Percentiles rank a stretch among this genome's conserved stretches.
phyloP scores from a whole-genome alignment of 1,284 basidiomycete genomes.

The Tilletia setariae region DNA sequence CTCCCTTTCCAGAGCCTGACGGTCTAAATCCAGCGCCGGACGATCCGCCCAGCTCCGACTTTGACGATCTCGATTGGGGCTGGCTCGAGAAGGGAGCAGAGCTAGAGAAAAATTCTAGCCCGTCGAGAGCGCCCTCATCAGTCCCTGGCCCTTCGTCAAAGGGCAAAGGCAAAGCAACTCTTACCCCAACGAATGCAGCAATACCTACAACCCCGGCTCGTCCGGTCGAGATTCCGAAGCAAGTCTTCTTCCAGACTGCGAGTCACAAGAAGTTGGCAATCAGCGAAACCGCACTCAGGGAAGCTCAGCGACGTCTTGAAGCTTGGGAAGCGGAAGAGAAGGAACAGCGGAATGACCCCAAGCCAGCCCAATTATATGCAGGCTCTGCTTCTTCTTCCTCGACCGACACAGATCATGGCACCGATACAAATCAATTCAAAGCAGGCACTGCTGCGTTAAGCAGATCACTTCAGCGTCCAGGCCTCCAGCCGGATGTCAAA shows the following conservation, averaged over 20 bases:
- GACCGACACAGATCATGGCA: too few relatives aligned
- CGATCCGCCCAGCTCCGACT: conserved; percentile 1
- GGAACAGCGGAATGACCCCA: background rate
- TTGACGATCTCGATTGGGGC: conserved; percentile 14
- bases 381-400: too few relatives aligned
- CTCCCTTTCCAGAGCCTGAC: background rate
- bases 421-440: too few relatives aligned
- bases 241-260: conserved; percentile 15
- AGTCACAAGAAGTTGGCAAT: conserved; percentile 9
- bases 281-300: background rate
- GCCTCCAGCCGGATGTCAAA: background rate
- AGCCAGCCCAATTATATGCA: too few relatives aligned
- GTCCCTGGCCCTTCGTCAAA: background rate
- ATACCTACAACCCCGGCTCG: background rate
- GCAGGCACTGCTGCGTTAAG: too few relatives aligned
- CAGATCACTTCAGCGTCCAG: too few relatives aligned
- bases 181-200: background rate
- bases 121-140: background rate
- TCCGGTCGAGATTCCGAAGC: background rate
- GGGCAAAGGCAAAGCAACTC: background rate
- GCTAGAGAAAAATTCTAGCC: background rate
- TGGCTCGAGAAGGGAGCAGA: conserved; percentile 10
- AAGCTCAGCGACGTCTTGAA: background rate
- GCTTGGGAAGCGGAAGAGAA: conserved; percentile 6
- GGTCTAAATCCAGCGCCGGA: background rate